Percentiles rank a stretch among this genome's conserved stretches.
phyloP scores from a whole-genome alignment of 129 eudicot species.

The Helianthus annuus region HanXRQr2.0-SUNRISE NC_035445.2:3068901-3069400 shows the following conservation, averaged over 20 bases:
- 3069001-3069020: conserved; percentile 8
- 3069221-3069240: not conserved
- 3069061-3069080: not conserved
- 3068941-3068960: conserved; percentile 1
- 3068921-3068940: conserved; percentile 19
- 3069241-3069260: too few relatives aligned
- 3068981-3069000: conserved; percentile 26
- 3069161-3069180: conserved; percentile 10
- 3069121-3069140: not conserved
- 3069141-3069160: not conserved
- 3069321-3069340: too few relatives aligned
- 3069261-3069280: too few relatives aligned
- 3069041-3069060: not conserved
- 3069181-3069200: not conserved
- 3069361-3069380: too few relatives aligned
- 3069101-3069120: too few relatives aligned
- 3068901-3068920: conserved; percentile 26
- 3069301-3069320: too few relatives aligned
- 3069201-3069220: conserved; percentile 14
- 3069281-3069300: too few relatives aligned
- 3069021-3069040: conserved; percentile 19
- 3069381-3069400: too few relatives aligned
- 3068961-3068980: conserved; percentile 7
- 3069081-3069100: conserved; percentile 10
- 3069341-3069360: too few relatives aligned